phyloP scores from a whole-genome alignment of 2,329 filamentous ascomycete genomes.

The Colletotrichum lentis region DNA sequence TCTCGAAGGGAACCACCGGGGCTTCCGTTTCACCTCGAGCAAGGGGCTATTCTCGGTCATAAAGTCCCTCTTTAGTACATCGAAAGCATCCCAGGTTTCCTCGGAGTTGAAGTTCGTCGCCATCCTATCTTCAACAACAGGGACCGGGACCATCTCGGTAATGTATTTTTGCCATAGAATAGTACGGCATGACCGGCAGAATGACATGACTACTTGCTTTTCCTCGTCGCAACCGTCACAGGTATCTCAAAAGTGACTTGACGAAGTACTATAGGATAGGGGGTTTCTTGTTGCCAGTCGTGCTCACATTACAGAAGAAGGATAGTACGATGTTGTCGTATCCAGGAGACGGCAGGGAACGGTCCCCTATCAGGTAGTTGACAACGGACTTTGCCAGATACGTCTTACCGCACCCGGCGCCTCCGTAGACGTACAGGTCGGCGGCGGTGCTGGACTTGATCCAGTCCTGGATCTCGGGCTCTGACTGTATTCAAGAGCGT shows the following conservation, averaged over 20 bases:
- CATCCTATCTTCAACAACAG: slow-evolving; percentile 5
- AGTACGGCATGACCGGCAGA: slow-evolving; percentile 28
- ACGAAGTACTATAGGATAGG: slow-evolving; percentile 41
- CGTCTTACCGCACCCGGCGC: slow-evolving; percentile 40
- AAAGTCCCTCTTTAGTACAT: slow-evolving; percentile 12
- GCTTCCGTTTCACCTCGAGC: not conserved
- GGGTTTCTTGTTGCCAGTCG: slow-evolving; percentile 30
- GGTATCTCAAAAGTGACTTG: slow-evolving; percentile 35
- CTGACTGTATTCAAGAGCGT: slow-evolving; percentile 39
- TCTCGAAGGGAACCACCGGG: not conserved
- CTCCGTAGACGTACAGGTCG: slow-evolving; percentile 36
- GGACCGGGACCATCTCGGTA: slow-evolving; percentile 12
- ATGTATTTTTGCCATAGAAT: slow-evolving; percentile 12
- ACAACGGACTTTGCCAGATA: slow-evolving; percentile 40
- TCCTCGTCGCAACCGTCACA: slow-evolving; percentile 23
- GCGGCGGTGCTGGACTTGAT: slow-evolving; percentile 26
- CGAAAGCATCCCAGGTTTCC: slow-evolving; percentile 11
- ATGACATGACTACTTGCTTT: slow-evolving; percentile 16
- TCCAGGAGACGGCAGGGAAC: not conserved
- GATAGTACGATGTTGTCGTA: slow-evolving; percentile 37
- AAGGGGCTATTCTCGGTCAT: not conserved
- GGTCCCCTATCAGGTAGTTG: slow-evolving; percentile 33
- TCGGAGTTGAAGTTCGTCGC: slow-evolving; percentile 27
- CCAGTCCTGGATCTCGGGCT: slow-evolving; percentile 37
- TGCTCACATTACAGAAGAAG: slow-evolving; percentile 39